Evolutionary conservation across 2,329 filamentous ascomycete species (phyloP), one percentile per base, ranked within the genome.

Genomic region (Xylariaceae sp.): DNA sequence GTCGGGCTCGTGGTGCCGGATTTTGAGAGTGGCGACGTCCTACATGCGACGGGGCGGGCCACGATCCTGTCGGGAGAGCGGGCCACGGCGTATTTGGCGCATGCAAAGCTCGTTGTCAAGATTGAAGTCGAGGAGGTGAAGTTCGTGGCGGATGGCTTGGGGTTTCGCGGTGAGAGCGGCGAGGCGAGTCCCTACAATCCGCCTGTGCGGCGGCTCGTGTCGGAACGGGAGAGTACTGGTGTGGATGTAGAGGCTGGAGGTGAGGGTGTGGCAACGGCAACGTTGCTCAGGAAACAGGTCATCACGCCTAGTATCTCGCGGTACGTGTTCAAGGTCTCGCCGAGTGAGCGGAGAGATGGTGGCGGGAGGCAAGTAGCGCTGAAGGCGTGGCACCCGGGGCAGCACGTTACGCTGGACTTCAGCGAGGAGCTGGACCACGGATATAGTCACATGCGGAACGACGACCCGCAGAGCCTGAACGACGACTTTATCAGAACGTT

Each of bases 401-500:
- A 94, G 56, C 87, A 93, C 63, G 76, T 87, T 15, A 89, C 86
- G 1, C 63, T 95, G 2, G 81, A 86, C 45, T 89, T 94, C 54
- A 69, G 73, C 11, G 61, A 71, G 0, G 81, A 90, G 53, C 67
- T 95, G 2, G 79, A 85, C 48, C 62, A 72, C 9, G 89, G 89
- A 1, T 95, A 89, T 62, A 78, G 74, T 37, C 89, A 95, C 59
- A 95, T 95, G 89, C 72, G 81, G 3, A 83, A 94, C 48, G 79
- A 85, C 43, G 87, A 94, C 50, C 89, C 89, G 4, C 74, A 74
- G 49, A 86, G 81, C 52, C 61, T 95, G 13, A 95, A 95, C 53
- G 89, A 95, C 57, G 88, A 95, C 58, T 90, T 80, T 47, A 71
- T 93, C 4, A 72, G 89, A 19, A 94, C 88, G 0, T 95, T 95